Percentiles rank a stretch among this genome's conserved stretches.
These are phyloP conservation scores for Cenchrus purpureus DNA, from an alignment of 176 grass and related monocot genomes.

Conservation along the genomic window DNA sequence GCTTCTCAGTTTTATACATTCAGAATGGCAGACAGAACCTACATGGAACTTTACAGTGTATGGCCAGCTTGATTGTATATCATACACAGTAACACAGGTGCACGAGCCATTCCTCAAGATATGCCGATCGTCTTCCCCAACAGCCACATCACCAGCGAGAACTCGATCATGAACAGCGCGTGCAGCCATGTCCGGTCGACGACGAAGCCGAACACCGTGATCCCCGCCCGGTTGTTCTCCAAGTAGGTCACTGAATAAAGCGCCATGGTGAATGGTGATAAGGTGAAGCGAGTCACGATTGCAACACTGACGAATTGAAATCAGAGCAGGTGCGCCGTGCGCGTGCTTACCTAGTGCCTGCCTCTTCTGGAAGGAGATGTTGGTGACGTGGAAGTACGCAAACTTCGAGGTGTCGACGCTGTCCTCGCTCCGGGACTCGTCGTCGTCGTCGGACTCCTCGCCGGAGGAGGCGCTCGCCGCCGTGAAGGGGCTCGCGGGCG, in stretches of 20 bases:
- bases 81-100: conserved; percentile 1
- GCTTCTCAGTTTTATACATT: conserved; percentile 7
- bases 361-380: conserved; percentile 82
- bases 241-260: conserved; percentile 84
- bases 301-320: not conserved
- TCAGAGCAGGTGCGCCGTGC: not conserved
- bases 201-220: conserved; percentile 82
- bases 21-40: not conserved
- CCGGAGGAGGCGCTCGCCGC: not conserved
- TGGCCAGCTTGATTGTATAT: not conserved
- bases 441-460: conserved; percentile 24
- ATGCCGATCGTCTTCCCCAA: conserved; percentile 87
- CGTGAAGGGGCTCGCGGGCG: conserved; percentile 1
- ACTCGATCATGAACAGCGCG: conserved; percentile 85
- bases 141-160: conserved; percentile 87
- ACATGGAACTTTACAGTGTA: conserved; percentile 1
- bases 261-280: conserved; percentile 7
- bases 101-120: conserved; percentile 15
- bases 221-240: conserved; percentile 91
- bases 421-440: conserved; percentile 53
- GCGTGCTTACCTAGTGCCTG: conserved; percentile 73
- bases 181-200: conserved; percentile 91
- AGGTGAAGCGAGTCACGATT: conserved; percentile 30
- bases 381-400: conserved; percentile 44
- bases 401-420: conserved; percentile 47